These are phyloP conservation scores for Glonium stellatum DNA, from an alignment of 495 filamentous ascomycete species.

Conservation along the genomic window DNA sequence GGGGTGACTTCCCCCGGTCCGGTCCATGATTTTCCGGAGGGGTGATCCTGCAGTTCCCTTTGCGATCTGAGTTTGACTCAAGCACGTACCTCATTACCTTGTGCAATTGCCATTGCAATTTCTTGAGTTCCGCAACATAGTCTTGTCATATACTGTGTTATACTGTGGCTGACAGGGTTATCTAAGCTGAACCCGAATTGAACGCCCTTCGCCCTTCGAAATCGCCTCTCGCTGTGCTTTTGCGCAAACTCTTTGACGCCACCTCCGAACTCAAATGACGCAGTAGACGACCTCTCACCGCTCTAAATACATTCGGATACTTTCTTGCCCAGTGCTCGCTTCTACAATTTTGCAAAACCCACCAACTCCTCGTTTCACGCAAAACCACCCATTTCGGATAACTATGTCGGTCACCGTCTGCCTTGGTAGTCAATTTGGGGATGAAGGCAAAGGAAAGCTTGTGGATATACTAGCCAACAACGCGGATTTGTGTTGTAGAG, in stretches of 20 bases:
- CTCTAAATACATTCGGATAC: background rate
- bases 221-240: background rate
- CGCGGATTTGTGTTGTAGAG: conserved; percentile 25
- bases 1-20: too few relatives aligned
- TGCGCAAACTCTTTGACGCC: background rate
- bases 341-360: background rate
- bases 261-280: background rate
- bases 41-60: too few relatives aligned
- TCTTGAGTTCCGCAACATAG: too few relatives aligned
- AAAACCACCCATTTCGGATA: background rate
- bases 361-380: background rate
- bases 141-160: too few relatives aligned
- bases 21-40: too few relatives aligned
- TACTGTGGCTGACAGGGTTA: too few relatives aligned
- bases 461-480: conserved; percentile 27
- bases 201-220: background rate
- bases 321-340: background rate
- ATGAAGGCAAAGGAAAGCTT: conserved; percentile 49
- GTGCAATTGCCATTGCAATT: too few relatives aligned
- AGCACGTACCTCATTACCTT: too few relatives aligned
- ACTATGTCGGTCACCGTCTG: conserved; percentile 45
- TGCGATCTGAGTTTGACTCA: too few relatives aligned
- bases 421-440: conserved; percentile 60
- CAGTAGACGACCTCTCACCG: background rate
- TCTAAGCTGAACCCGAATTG: too few relatives aligned